A percentile compares a stretch with the other conserved stretches of the same genome.
These are phyloP conservation scores for Nicotiana obtusifolia DNA, from an alignment of 257 asterid genomes.

Conservation along the genomic window DNA sequence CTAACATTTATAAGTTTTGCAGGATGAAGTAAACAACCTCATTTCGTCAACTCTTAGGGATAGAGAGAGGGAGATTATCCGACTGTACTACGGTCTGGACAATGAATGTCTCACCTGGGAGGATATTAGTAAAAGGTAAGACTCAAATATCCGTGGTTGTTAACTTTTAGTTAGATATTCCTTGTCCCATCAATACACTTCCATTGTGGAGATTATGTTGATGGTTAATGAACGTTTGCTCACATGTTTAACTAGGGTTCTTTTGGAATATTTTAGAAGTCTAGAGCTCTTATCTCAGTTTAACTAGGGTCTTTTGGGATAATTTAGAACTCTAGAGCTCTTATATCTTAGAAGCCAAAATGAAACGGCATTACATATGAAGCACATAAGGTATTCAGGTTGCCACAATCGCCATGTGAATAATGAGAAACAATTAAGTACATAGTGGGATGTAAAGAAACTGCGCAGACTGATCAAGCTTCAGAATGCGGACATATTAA, in stretches of 20 bases:
- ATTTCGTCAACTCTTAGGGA: slow-evolving; percentile 49
- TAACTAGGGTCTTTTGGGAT: background rate
- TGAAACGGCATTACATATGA: background rate
- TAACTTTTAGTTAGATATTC: background rate
- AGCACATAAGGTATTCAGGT: background rate
- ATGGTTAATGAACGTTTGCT: background rate
- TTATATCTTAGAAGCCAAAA: background rate
- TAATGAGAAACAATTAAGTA: background rate
- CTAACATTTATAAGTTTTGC: slow-evolving; percentile 18
- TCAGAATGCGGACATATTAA: background rate
- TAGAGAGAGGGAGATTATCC: slow-evolving; percentile 78
- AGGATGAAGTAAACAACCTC: slow-evolving; percentile 87
- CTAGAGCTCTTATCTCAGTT: background rate
- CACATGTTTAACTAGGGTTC: background rate
- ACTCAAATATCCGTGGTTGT: background rate
- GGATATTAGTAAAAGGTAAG: slow-evolving; percentile 83
- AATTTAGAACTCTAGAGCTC: background rate
- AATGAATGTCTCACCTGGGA: slow-evolving; percentile 95
- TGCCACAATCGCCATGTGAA: background rate
- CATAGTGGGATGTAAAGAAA: background rate
- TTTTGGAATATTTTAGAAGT: background rate
- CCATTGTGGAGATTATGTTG: background rate
- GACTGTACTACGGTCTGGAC: slow-evolving; percentile 82
- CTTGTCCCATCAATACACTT: background rate
- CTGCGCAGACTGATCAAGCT: background rate